Conservation (phyloP, 768 basidiomycete species). For the Vararia minispora region DNA sequence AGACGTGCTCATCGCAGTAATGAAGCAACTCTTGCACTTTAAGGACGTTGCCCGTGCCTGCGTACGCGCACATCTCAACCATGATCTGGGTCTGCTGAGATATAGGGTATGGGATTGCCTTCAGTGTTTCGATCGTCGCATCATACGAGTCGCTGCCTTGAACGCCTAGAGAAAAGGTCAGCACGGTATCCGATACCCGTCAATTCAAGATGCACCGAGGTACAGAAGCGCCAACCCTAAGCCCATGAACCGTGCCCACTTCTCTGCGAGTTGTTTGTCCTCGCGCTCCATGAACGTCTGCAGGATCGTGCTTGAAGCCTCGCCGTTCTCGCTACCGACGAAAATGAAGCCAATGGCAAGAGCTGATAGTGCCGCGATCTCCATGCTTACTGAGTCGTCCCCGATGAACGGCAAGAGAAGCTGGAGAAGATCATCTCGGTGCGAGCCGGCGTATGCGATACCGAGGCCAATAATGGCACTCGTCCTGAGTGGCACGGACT, state of each 20-base stretch:
- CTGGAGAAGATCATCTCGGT: conserved; percentile 72
- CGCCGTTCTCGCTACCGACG: conserved; percentile 91
- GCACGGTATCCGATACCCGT: background rate
- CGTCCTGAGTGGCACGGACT: conserved; percentile 72
- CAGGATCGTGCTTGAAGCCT: conserved; percentile 79
- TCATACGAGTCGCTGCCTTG: conserved; percentile 75
- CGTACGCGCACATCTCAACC: conserved; percentile 89
- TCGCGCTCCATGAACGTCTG: conserved; percentile 85
- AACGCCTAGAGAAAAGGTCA: conserved; percentile 40
- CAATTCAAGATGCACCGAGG: conserved; percentile 49
- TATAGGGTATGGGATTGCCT: conserved; percentile 87
- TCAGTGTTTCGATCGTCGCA: conserved; percentile 85
- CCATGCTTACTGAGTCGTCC: conserved; percentile 79
- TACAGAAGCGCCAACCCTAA: conserved; percentile 85
- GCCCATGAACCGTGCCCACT: conserved; percentile 89
- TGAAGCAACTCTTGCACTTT: conserved; percentile 89
- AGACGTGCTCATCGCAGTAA: conserved; percentile 86
- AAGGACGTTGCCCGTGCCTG: conserved; percentile 91
- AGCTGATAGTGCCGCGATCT: conserved; percentile 77
- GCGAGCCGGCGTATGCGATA: conserved; percentile 90
- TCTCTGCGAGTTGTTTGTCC: conserved; percentile 71
- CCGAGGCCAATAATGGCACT: conserved; percentile 89
- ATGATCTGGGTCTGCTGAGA: conserved; percentile 86
- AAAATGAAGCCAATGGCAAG: conserved; percentile 91
- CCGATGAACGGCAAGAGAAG: conserved; percentile 72